Conservation (phyloP, 805 yeast genomes). For the Huiozyma sinensis region DNA sequence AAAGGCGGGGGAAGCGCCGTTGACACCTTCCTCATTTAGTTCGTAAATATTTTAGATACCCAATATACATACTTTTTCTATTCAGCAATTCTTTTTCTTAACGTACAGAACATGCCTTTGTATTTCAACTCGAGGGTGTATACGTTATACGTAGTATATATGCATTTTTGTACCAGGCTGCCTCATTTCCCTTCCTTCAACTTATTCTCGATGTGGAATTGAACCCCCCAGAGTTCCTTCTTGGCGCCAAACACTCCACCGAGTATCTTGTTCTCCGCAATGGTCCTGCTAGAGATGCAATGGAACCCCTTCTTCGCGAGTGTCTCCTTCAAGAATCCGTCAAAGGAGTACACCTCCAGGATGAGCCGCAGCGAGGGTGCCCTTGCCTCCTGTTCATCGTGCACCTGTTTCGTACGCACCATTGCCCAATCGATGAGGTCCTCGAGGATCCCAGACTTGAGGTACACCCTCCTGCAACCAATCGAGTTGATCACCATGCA, state of each 20-base stretch:
- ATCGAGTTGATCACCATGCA: conserved; percentile 45
- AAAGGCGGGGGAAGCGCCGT: too few species aligned
- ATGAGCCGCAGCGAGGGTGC: conserved; percentile 16
- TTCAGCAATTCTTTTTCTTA: neutral
- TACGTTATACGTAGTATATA: conserved; percentile 1
- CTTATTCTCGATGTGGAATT: conserved; percentile 24
- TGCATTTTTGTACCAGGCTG: neutral
- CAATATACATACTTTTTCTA: too few species aligned
- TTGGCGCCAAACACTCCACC: conserved; percentile 25
- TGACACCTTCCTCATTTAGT: too few species aligned
- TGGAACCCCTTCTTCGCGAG: conserved; percentile 37
- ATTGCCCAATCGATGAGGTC: conserved; percentile 56
- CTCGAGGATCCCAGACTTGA: conserved; percentile 49
- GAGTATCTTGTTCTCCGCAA: conserved; percentile 20
- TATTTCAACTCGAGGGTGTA: neutral
- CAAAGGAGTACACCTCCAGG: conserved; percentile 45
- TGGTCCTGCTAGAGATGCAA: conserved; percentile 22
- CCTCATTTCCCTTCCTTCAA: conserved; percentile 4
- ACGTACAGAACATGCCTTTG: too few species aligned
- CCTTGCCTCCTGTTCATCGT: conserved; percentile 24
- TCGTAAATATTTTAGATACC: too few species aligned
- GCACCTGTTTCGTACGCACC: conserved; percentile 32
- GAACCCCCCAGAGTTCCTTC: conserved; percentile 28
- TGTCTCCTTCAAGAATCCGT: conserved; percentile 29
- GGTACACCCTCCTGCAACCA: conserved; percentile 60